Evolutionary conservation across 257 asterid genomes (phyloP).

Genomic region (Ligustrum vulgare): DNA sequence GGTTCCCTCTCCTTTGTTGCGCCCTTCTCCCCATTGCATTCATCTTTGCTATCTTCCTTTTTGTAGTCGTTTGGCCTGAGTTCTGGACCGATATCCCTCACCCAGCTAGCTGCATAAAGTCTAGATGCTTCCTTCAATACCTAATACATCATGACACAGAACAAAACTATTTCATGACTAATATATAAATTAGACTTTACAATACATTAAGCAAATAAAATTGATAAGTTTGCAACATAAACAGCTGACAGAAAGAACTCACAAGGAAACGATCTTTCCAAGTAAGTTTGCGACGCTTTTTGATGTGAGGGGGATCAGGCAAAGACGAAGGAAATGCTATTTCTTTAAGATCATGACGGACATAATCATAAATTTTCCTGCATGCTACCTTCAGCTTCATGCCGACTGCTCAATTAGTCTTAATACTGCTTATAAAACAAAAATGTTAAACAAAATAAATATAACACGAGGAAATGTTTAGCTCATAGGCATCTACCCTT

Average conservation of each 20-base stretch:
- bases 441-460: not conserved
- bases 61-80: conserved; percentile 81
- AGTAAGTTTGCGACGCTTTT: conserved; percentile 54
- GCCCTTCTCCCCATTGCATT: conserved; percentile 27
- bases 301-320: conserved; percentile 84
- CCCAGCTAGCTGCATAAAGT: conserved; percentile 91
- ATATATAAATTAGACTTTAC: not conserved
- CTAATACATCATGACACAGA: conserved; percentile 32
- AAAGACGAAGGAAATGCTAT: conserved; percentile 87
- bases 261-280: conserved; percentile 78
- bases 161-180: not conserved
- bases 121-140: conserved; percentile 82
- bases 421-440: conserved; percentile 8
- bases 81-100: conserved; percentile 90
- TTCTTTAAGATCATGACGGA: conserved; percentile 85
- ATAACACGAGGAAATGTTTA: not conserved
- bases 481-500: no score
- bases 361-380: conserved; percentile 63
- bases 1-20: conserved; percentile 51
- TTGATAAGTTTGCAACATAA: not conserved
- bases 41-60: conserved; percentile 38
- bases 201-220: not conserved
- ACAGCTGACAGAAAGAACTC: conserved; percentile 25
- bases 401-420: conserved; percentile 15
- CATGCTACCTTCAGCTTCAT: conserved; percentile 68